These are phyloP conservation scores for Niveomyces coronatus DNA, from an alignment of 2,329 filamentous ascomycete species.

Conservation along the genomic window DNA sequence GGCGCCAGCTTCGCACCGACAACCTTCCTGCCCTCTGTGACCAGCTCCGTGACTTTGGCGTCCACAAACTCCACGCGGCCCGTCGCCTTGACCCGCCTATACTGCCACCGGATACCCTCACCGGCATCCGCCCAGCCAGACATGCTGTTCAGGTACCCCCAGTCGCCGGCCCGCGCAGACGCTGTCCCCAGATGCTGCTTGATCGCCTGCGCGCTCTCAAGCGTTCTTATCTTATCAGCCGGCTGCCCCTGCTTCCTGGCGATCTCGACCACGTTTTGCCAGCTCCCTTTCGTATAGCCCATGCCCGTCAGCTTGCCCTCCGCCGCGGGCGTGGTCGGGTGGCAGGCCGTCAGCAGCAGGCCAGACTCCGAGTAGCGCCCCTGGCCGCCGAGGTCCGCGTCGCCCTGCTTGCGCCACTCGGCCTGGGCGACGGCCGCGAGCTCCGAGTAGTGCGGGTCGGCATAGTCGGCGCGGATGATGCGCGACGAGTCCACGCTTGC, in stretches of 20 bases:
- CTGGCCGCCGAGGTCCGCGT: slow-evolving; percentile 46
- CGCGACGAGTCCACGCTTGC: slow-evolving; percentile 54
- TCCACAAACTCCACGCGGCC: slow-evolving; percentile 46
- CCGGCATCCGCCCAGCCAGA: slow-evolving; percentile 78
- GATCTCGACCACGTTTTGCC: slow-evolving; percentile 49
- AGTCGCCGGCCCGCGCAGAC: slow-evolving; percentile 44
- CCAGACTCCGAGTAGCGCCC: slow-evolving; percentile 63
- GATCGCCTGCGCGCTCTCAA: slow-evolving; percentile 36
- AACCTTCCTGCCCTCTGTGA: slow-evolving; percentile 29
- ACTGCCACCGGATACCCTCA: slow-evolving; percentile 55
- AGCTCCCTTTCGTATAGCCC: slow-evolving; percentile 50
- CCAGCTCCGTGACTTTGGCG: slow-evolving; percentile 35
- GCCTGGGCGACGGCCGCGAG: slow-evolving; percentile 62
- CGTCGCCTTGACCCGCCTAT: slow-evolving; percentile 41
- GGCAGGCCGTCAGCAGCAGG: slow-evolving; percentile 52
- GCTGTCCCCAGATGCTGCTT: slow-evolving; percentile 33
- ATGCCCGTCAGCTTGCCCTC: slow-evolving; percentile 33
- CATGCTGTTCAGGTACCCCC: slow-evolving; percentile 63
- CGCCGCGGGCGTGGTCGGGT: slow-evolving; percentile 19
- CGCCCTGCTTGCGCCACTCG: slow-evolving; percentile 53
- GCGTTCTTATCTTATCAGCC: slow-evolving; percentile 30
- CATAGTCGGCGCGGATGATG: slow-evolving; percentile 67
- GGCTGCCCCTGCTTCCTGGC: slow-evolving; percentile 27
- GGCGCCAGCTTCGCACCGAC: slow-evolving; percentile 40
- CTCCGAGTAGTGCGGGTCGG: slow-evolving; percentile 62